Conservation (phyloP, 2,329 filamentous ascomycete genomes). For the Colletotrichum echinochloae region DNA sequence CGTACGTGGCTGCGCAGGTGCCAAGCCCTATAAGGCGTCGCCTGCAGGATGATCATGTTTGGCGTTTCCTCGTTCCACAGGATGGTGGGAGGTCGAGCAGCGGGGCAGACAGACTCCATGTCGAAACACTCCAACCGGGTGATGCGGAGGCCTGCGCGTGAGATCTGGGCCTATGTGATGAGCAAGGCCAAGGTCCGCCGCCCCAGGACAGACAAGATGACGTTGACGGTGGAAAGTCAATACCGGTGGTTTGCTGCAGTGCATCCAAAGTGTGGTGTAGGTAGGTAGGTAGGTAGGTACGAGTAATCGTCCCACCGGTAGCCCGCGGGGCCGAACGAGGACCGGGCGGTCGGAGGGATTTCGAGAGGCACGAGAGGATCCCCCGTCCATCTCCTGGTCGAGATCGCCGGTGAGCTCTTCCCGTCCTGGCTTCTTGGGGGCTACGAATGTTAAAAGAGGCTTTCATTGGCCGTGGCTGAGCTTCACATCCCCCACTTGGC, state of each 20-base stretch:
- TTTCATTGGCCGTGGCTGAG: background rate
- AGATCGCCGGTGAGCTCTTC: constrained; percentile 28
- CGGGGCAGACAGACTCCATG: constrained; percentile 1
- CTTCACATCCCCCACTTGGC: background rate
- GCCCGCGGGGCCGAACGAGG: constrained; percentile 16
- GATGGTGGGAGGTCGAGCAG: constrained; percentile 1
- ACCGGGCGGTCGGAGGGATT: background rate
- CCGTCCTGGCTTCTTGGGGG: background rate
- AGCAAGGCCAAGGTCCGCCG: background rate
- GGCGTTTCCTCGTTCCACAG: background rate
- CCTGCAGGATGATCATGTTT: background rate
- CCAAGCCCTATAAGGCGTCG: constrained; percentile 13
- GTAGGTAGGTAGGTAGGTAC: too few relatives aligned
- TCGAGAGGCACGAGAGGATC: background rate
- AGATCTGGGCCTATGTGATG: background rate
- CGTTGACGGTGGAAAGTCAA: background rate
- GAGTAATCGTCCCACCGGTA: background rate
- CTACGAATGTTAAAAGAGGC: background rate
- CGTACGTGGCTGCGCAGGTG: constrained; percentile 18
- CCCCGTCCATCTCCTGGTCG: background rate
- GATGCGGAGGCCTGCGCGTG: background rate
- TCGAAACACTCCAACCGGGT: too few relatives aligned
- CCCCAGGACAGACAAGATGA: background rate
- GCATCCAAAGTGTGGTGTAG: background rate
- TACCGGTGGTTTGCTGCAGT: background rate